Evolutionary conservation across 352 stramenopile species (phyloP), one percentile per base, ranked within the genome.

Genomic region (Thalassiosira sp.): DNA sequence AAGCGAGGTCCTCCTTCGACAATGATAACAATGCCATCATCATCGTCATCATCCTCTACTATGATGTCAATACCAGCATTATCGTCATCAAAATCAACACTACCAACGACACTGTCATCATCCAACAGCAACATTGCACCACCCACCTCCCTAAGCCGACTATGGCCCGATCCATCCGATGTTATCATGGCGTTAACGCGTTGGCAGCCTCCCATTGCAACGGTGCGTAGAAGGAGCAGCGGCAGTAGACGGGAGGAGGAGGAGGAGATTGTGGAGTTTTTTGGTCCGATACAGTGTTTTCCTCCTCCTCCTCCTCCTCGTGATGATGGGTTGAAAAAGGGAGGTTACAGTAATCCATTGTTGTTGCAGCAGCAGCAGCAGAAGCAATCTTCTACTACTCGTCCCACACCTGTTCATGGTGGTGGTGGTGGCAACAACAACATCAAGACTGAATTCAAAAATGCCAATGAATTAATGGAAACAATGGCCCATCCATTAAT

Each of bases 91-190:
- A 46, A n/a, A 43, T 52, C 35, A 62, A 16, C 5, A 56, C 22
- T 51, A 31, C n/a, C n/a, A n/a, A n/a, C n/a, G n/a, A n/a, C n/a
- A n/a, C n/a, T n/a, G n/a, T n/a, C n/a, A n/a, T n/a, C n/a, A n/a
- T n/a, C n/a, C n/a, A 25, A 51, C 10, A 48, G 16, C 20, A 13
- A n/a, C 46, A 27, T 31, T 25, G 52, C 63, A 31, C 42, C 70
- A 28, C 62, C 72, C 13, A 65, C 72, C 48, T 80, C 72, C 27
- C 42, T 84, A 13, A 56, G 48, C 37, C 75, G 75, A 60, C 58
- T 79, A 8, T 84, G 63, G 61, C 75, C 75, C 25, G 75, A 84
- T 66, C 75, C 75, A 42, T 84, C 75, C 0, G 75, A 84, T 69
- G 51, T 60, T 24, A 75, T 84, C 52, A 84, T 79, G 27, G 63